These are phyloP conservation scores for Colletotrichum acutatum DNA, from an alignment of 2,329 filamentous ascomycete species.

Conservation along the genomic window DNA sequence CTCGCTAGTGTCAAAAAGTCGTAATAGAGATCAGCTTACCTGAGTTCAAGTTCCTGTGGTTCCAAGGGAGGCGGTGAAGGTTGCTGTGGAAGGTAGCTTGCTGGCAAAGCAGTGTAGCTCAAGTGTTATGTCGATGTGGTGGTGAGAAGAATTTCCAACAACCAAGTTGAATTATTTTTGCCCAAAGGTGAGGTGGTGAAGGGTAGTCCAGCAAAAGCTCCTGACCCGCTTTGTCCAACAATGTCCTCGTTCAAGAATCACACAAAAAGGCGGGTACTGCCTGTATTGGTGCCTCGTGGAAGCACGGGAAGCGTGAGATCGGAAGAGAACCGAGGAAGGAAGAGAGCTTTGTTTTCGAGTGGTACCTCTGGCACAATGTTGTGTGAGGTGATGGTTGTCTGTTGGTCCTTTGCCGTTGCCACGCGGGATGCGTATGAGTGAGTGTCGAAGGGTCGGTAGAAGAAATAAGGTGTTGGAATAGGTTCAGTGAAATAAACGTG, in stretches of 20 bases:
- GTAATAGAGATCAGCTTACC: neutral
- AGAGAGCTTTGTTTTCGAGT: conserved; percentile 1
- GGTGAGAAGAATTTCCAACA: neutral
- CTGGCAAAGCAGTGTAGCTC: conserved; percentile 6
- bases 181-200: neutral
- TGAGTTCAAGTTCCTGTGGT: neutral
- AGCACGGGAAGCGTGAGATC: conserved; percentile 13
- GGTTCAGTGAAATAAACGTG: conserved; percentile 9
- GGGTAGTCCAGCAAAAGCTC: neutral
- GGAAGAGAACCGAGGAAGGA: neutral
- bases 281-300: conserved; percentile 17
- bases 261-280: conserved; percentile 2
- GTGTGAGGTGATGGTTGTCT: neutral
- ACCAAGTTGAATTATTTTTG: conserved; percentile 7
- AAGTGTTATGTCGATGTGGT: conserved; percentile 9
- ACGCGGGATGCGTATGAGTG: neutral
- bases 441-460: conserved; percentile 1
- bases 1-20: neutral
- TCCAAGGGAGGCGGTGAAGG: neutral
- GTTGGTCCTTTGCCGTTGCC: neutral
- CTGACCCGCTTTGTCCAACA: conserved; percentile 5
- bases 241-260: conserved; percentile 18
- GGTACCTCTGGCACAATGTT: neutral
- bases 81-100: conserved; percentile 6
- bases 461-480: neutral